Percentiles rank a stretch among this genome's conserved stretches.
Conservation (phyloP, 2,329 filamentous ascomycete species). For the Trichoderma endophyticum region DNA sequence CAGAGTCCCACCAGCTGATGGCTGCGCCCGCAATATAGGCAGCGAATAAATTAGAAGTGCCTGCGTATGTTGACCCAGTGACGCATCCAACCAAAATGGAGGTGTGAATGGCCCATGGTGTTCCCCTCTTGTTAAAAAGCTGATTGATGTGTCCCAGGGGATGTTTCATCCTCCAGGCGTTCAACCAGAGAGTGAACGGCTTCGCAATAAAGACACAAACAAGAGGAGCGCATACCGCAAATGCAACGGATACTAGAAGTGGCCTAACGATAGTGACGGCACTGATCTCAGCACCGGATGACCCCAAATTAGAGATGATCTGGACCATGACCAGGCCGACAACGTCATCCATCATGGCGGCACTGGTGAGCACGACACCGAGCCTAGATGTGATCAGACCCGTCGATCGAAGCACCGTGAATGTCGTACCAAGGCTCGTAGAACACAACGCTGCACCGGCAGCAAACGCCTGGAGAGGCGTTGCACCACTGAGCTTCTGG, state of each 20-base stretch:
- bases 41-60: constrained; percentile 60
- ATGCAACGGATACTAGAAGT: constrained; percentile 48
- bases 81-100: constrained; percentile 48
- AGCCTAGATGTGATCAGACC: constrained; percentile 43
- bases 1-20: constrained; percentile 58
- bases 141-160: constrained; percentile 24
- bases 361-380: constrained; percentile 64
- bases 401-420: constrained; percentile 50
- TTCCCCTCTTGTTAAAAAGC: constrained; percentile 25
- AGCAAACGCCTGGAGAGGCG: constrained; percentile 62
- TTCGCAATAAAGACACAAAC: constrained; percentile 43
- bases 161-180: constrained; percentile 28
- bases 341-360: constrained; percentile 81
- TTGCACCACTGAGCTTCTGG: constrained; percentile 46
- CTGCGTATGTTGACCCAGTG: constrained; percentile 53
- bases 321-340: constrained; percentile 74
- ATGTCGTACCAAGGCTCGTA: constrained; percentile 69
- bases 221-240: constrained; percentile 47
- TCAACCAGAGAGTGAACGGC: constrained; percentile 39
- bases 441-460: constrained; percentile 71
- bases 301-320: constrained; percentile 64
- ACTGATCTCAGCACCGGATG: constrained; percentile 22
- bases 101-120: constrained; percentile 47
- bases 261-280: constrained; percentile 43
- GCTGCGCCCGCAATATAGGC: constrained; percentile 60